Evolutionary conservation across 352 stramenopile species (phyloP), one percentile per base, ranked within the genome.

Genomic region (Pythium sukuiense): DNA sequence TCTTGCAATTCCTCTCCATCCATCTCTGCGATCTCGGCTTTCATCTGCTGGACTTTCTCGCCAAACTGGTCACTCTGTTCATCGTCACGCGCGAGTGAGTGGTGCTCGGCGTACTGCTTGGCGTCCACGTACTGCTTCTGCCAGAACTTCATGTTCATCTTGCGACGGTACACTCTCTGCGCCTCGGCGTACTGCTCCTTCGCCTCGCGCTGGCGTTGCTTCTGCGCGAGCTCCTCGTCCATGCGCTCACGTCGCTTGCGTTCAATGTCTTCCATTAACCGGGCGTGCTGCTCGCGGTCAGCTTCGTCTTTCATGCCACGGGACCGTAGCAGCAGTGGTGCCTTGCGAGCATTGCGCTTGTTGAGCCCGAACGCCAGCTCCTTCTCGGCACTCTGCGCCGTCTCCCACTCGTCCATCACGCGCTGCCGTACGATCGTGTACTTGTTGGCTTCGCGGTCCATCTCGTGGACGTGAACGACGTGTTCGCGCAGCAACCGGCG

Each of bases 91-190:
- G 72, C 70, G 1, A 72, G 65, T n/a, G 63, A 76, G 27, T 89
- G 81, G 33, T 84, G 59, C 18, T 77, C 70, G 0, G 79, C 79
- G 30, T 80, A 88, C 20, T 77, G 61, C 12, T 81, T 75, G 0
- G 75, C 79, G 14, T 86, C 66, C 0, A 70, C 69, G 9, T 87
- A 72, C 20, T 93, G 81, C 59, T 88, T 88, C 58, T 87, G 67
- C 85, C 85, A 93, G 55, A 89, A 92, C 18, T 74, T 78, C 54
- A 82, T 71, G 52, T 85, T 92, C 63, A 80, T 76, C n/a, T 81
- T 68, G 7, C 85, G 72, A 3, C 74, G 73, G 35, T 81, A 70
- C 0, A 69, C 57, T 0, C 72, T 57, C n/a, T 81, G 70, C 0
- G 71, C 37, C 2, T 76, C 74, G 11, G 46, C 60, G 27, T 67